A percentile compares a stretch with the other conserved stretches of the same genome.
Conservation (phyloP, 192 early-diverging fungal species). For the Cladochytrium replicatum region DNA sequence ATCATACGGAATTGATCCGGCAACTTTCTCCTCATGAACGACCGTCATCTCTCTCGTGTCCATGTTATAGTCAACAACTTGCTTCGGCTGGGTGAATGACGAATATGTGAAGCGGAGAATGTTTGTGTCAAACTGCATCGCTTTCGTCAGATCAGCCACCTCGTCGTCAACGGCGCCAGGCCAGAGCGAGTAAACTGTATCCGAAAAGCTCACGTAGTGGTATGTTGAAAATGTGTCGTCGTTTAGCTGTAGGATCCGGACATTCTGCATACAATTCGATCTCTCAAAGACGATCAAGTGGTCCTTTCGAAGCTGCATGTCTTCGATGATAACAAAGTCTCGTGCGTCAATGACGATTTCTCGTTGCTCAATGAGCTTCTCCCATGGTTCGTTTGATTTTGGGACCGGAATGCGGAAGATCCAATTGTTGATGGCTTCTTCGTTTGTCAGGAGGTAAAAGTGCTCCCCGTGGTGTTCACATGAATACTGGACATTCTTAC, state of each 20-base stretch:
- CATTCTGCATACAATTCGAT: constrained; percentile 51
- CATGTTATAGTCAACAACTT: constrained; percentile 34
- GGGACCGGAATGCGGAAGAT: constrained; percentile 42
- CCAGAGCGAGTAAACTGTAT: constrained; percentile 39
- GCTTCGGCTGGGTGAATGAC: constrained; percentile 33
- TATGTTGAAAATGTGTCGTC: constrained; percentile 28
- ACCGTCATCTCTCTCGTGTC: constrained; percentile 7
- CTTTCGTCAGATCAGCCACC: constrained; percentile 36
- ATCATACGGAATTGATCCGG: constrained; percentile 12
- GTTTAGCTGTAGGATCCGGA: constrained; percentile 40
- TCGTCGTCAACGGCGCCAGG: constrained; percentile 42
- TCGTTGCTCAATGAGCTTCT: constrained; percentile 12
- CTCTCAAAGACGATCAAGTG: constrained; percentile 50
- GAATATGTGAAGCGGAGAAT: constrained; percentile 35
- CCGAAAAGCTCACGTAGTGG: constrained; percentile 50
- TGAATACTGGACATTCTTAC: constrained; percentile 36
- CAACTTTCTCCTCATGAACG: constrained; percentile 19
- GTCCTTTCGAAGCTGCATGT: constrained; percentile 40
- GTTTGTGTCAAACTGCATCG: constrained; percentile 29
- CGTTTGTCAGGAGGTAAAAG: constrained; percentile 47
- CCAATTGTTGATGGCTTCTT: constrained; percentile 52
- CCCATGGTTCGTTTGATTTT: not conserved
- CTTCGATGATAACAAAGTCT: constrained; percentile 50
- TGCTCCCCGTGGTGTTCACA: constrained; percentile 36
- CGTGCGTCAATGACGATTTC: constrained; percentile 49